These are phyloP conservation scores for Penicillium concentricum DNA, from an alignment of 2,329 filamentous ascomycete genomes.

Conservation along the genomic window DNA sequence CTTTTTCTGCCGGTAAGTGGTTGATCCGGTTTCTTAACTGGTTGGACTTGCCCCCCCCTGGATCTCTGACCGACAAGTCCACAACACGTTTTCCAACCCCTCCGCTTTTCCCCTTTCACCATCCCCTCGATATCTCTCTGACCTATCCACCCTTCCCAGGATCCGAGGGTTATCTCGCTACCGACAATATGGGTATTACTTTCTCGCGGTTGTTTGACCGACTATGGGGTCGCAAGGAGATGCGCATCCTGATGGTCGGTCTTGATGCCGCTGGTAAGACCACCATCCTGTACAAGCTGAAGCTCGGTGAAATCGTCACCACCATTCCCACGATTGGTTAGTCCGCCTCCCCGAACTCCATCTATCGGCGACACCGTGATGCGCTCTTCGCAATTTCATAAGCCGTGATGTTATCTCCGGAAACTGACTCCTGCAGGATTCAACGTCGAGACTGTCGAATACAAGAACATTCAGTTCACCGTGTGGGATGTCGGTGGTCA, in stretches of 20 bases:
- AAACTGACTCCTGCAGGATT: constrained; percentile 63
- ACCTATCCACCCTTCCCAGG: constrained; percentile 9
- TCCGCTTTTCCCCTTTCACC: constrained; percentile 14
- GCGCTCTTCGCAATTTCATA: background rate
- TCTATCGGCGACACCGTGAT: background rate
- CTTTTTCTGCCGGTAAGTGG: constrained; percentile 13
- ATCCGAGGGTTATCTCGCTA: constrained; percentile 25
- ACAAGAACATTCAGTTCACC: constrained; percentile 99
- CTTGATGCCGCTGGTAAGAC: constrained; percentile 99
- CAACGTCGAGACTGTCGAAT: constrained; percentile 99
- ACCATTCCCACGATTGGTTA: constrained; percentile 98
- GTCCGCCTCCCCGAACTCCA: constrained; percentile 32
- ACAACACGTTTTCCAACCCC: constrained; percentile 27
- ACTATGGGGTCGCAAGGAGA: constrained; percentile 99
- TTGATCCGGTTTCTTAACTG: constrained; percentile 1
- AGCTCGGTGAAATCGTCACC: constrained; percentile 97
- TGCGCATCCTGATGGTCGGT: constrained; percentile 99
- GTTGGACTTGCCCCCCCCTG: constrained; percentile 6
- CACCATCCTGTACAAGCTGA: constrained; percentile 99
- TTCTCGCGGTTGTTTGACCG: constrained; percentile 96
- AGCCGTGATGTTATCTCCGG: background rate
- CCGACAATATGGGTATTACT: constrained; percentile 85
- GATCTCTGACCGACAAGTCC: constrained; percentile 17
- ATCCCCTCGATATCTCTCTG: constrained; percentile 10
- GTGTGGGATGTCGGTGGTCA: constrained; percentile 99